Base-by-base conservation (phyloP, 345 rosid genomes). In the Murraya paniculata region DNA sequence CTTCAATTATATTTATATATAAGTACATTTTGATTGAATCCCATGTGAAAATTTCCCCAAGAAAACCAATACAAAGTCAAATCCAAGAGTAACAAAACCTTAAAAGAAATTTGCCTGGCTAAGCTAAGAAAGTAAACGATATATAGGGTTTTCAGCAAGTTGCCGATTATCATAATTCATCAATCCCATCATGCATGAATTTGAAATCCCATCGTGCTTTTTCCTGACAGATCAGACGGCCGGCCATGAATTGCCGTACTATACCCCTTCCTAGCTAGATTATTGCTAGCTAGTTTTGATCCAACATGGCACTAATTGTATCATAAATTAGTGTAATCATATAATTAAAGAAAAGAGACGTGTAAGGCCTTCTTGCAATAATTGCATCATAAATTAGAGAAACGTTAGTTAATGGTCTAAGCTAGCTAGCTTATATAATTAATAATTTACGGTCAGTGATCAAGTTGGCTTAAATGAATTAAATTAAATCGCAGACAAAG, bases 231-330 rank as follows among this genome's bases (percentile, higher is more conserved):
- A 75, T 64, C 78, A 53, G 18, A 65, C 60, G 78, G 53, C 64
- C 60, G 78, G 53, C 64, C 35, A 64, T 64, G 50, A 45, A 45
- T 45, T 13, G 13, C 5, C 13, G 13, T 45, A 13, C 18, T 13
- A 11, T 45, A 3, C 13, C 11, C 18, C 50, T 13, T 18, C 59
- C 6, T 28, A 73, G 67, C 86, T 72, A 83, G 83, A 86, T 86
- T 80, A 41, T 41, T 41, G 3, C 87, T 60, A 19, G 81, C 89
- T 77, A 82, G 68, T 56, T 56, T 70, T 53, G 68, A 77, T 67
- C 2, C 7, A 78, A 67, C 72, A 38, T 64, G 61, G 35, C 79
- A 55, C 61, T 70, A 45, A 18, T 1, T 19, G 21, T 39, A 9
- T 39, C 13, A 9, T 39, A 39, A 9, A 39, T 45, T 13, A 45